phyloP scores from a whole-genome alignment of 2,329 filamentous ascomycete species.

The Hawksworthiomyces lignivorus region DNA sequence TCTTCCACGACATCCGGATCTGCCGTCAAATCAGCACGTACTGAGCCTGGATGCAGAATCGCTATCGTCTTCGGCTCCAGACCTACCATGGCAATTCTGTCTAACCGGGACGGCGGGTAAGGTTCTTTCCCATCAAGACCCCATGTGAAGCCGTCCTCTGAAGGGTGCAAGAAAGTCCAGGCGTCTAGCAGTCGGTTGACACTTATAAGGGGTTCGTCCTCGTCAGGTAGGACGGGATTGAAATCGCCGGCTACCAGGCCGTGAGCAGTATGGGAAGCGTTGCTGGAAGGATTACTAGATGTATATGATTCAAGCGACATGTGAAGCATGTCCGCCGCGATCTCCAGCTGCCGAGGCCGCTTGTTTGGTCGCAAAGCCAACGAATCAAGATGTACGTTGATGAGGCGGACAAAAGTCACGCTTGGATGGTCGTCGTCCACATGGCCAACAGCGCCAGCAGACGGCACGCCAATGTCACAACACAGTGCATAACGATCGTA shows the following conservation, averaged over 20 bases:
- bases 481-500: slow-evolving; percentile 28
- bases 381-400: slow-evolving; percentile 34
- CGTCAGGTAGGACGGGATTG: slow-evolving; percentile 27
- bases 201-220: slow-evolving; percentile 24
- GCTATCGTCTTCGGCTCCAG: slow-evolving; percentile 17
- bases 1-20: too few species aligned
- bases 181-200: slow-evolving; percentile 27
- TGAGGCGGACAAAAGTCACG: slow-evolving; percentile 21
- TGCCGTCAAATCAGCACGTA: too few species aligned
- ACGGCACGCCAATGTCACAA: slow-evolving; percentile 21
- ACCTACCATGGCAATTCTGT: slow-evolving; percentile 27
- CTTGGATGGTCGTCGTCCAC: too few species aligned
- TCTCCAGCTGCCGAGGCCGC: slow-evolving; percentile 24
- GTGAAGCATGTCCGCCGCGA: slow-evolving; percentile 20
- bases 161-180: slow-evolving; percentile 23
- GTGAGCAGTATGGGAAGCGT: too few species aligned
- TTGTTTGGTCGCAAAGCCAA: slow-evolving; percentile 20
- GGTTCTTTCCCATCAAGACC: slow-evolving; percentile 24
- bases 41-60: slow-evolving; percentile 16
- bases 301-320: too few species aligned
- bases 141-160: slow-evolving; percentile 29
- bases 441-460: too few species aligned
- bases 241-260: slow-evolving; percentile 33
- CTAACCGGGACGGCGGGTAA: slow-evolving; percentile 27
- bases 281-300: too few species aligned